Percentiles rank a stretch among this genome's conserved stretches.
phyloP scores from a whole-genome alignment of 2,329 filamentous ascomycete genomes.

The Fusarium camptoceras region DNA sequence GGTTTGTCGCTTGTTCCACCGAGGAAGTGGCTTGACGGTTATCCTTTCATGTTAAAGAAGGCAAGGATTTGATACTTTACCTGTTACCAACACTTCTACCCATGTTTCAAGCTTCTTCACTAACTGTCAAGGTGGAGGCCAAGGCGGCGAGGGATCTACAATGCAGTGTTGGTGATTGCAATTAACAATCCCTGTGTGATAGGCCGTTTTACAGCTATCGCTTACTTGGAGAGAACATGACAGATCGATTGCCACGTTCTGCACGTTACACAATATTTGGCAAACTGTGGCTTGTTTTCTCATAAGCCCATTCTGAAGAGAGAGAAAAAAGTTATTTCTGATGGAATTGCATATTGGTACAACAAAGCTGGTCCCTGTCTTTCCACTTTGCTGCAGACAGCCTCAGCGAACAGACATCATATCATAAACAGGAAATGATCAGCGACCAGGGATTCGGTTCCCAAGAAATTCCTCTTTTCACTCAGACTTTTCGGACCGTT shows the following conservation, averaged over 20 bases:
- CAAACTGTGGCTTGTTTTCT: not conserved
- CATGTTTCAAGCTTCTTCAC: not conserved
- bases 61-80: not conserved
- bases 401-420: not conserved
- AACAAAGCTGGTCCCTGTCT: conserved; percentile 10
- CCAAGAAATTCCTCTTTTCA: not conserved
- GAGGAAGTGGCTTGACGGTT: not conserved
- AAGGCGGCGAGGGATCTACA: not conserved
- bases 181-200: conserved; percentile 1
- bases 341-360: not conserved
- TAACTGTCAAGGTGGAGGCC: not conserved
- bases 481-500: conserved; percentile 7
- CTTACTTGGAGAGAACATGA: not conserved
- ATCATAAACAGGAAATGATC: conserved; percentile 8
- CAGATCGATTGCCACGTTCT: conserved; percentile 2
- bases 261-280: not conserved
- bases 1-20: not conserved
- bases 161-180: conserved; percentile 5
- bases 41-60: not conserved
- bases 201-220: not conserved
- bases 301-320: not conserved
- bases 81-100: not conserved
- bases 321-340: no score
- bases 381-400: conserved; percentile 4
- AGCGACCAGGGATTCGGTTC: conserved; percentile 1